Evolutionary conservation across 2,329 filamentous ascomycete species (phyloP), one percentile per base, ranked within the genome.

Genomic region (Colletotrichum neosansevieriae): DNA sequence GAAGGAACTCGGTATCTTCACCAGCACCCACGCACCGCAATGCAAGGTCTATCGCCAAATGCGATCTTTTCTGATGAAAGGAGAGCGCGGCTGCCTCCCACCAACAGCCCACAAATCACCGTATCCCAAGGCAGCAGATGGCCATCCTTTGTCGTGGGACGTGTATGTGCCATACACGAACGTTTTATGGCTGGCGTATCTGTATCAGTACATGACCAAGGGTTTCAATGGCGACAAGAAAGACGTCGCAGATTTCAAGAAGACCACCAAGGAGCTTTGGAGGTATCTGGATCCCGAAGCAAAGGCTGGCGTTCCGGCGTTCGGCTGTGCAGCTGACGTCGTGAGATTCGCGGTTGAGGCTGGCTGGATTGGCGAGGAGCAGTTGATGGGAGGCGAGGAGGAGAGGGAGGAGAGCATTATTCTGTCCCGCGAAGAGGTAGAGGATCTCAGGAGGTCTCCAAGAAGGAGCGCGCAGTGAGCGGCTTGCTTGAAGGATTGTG

Each of bases 121-220:
- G 0, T 87, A 88, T 71, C 63, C 61, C 12, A 44, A 36, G 17
- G 67, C 56, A 3, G 45, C 24, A 80, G 79, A 84, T 63, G 85
- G 83, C 1, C 40, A 60, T 17, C 75, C 84, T 3, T 79, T 89
- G 11, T 83, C 81, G 2, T 91, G 89, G 89, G 76, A 80, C 5
- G 80, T 78, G 1, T 84, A 86, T 71, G 82, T 82, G 32, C 87
- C 89, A 1, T 91, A 90, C 75, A 89, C 86, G 4, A 91, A 91
- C 70, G 87, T 90, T 1, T 78, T 91, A 17, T 91, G 89, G 89
- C 81, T 91, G 47, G 85, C 87, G 3, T 91, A 90, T 70, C 78
- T 89, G 5, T 89, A 89, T 72, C 78, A 81, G 40, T 89, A 88
- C 75, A 76, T 89, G 63, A 72, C 79, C 3, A 72, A 70, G 6